phyloP scores from a whole-genome alignment of 2,329 filamentous ascomycete genomes.

The Dactylellina cionopaga region DNA sequence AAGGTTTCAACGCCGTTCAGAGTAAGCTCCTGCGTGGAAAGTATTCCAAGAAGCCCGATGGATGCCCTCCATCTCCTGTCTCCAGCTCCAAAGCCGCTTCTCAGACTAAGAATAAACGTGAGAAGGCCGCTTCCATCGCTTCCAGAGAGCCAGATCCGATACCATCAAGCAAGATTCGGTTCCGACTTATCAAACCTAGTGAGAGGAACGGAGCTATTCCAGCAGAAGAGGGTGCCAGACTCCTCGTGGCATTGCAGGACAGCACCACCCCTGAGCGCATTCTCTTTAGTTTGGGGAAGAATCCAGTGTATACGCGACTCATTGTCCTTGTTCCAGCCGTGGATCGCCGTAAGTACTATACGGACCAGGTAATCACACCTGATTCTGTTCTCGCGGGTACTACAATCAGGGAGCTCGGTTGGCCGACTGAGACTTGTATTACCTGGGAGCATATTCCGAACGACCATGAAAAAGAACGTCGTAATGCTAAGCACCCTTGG shows the following conservation, averaged over 20 bases:
- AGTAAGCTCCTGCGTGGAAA: not conserved
- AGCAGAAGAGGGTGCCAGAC: not conserved
- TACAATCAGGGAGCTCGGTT: conserved; percentile 5
- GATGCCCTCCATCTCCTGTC: not conserved
- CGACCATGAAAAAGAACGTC: conserved; percentile 1
- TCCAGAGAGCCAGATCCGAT: not conserved
- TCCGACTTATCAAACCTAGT: conserved; percentile 17
- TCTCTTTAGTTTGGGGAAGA: not conserved
- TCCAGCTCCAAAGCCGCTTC: not conserved
- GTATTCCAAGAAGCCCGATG: not conserved
- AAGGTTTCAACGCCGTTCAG: not conserved
- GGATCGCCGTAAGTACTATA: not conserved
- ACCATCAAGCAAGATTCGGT: not conserved
- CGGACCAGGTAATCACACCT: conserved; percentile 13
- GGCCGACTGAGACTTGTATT: conserved; percentile 2
- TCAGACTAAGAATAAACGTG: not conserved
- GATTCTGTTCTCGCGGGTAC: conserved; percentile 11
- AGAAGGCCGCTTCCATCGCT: not conserved
- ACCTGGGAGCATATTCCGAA: conserved; percentile 38
- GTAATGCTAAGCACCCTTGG: not conserved
- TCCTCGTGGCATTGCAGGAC: not conserved
- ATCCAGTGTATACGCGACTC: conserved; percentile 17
- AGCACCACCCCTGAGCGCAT: not conserved
- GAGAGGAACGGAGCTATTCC: not conserved
- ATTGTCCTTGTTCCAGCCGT: not conserved